A percentile compares a stretch with the other conserved stretches of the same genome.
Evolutionary conservation across 2,329 filamentous ascomycete species (phyloP).

Genomic region (Aspergillus sp.): DNA sequence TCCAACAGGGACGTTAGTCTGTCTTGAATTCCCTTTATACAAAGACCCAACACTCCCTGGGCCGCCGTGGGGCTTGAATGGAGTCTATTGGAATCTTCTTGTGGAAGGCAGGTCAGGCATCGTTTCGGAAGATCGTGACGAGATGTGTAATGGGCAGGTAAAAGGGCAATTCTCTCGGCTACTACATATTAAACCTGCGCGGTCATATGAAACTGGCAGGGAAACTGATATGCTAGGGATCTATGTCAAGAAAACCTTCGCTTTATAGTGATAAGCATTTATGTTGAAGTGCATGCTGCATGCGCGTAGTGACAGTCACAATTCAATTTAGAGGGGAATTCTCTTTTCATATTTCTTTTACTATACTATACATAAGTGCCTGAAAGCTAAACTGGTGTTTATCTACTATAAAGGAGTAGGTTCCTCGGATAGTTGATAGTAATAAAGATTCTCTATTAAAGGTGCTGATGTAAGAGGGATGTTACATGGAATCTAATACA

Average conservation of each 20-base stretch:
- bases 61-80: slow-evolving; percentile 42
- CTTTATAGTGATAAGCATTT: background rate
- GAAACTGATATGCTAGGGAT: slow-evolving; percentile 38
- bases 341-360: no score
- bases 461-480: background rate
- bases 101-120: slow-evolving; percentile 29
- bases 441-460: background rate
- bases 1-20: slow-evolving; percentile 38
- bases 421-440: background rate
- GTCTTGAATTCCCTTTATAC: slow-evolving; percentile 34
- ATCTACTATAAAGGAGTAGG: background rate
- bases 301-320: no score
- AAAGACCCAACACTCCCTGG: slow-evolving; percentile 36
- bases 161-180: slow-evolving; percentile 24
- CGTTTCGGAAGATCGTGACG: slow-evolving; percentile 1
- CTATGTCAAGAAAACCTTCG: slow-evolving; percentile 14
- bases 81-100: slow-evolving; percentile 37
- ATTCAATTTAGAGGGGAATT: no score
- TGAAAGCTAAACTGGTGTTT: no score
- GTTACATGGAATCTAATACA: background rate
- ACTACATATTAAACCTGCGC: slow-evolving; percentile 31
- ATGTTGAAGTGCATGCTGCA: no score
- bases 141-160: slow-evolving; percentile 11
- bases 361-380: no score
- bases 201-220: slow-evolving; percentile 32